These are phyloP conservation scores for Arachis hypogaea DNA, from an alignment of 306 rosid species.

Conservation along the genomic window DNA sequence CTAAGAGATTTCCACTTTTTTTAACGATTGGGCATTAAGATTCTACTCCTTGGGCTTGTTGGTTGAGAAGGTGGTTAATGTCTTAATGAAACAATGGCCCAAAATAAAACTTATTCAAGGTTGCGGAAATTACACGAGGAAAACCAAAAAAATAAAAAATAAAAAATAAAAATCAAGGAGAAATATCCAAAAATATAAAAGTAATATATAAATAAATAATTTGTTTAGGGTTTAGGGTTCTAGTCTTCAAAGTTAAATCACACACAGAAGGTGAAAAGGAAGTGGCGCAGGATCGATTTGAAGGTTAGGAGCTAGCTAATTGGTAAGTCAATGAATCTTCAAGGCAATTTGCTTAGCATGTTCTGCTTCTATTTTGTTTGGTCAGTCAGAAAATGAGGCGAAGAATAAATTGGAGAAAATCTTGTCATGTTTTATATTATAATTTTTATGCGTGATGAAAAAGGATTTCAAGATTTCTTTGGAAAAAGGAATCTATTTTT, in stretches of 20 bases:
- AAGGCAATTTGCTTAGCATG: background rate
- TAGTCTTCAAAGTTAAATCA: background rate
- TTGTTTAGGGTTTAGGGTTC: background rate
- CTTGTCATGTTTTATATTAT: background rate
- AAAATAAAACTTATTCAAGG: background rate
- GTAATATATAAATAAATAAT: too few species aligned
- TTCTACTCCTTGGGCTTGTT: too few species aligned
- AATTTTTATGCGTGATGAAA: background rate
- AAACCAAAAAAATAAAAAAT: too few species aligned
- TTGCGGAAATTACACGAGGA: background rate
- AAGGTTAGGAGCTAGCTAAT: background rate
- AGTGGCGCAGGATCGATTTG: background rate
- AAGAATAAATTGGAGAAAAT: background rate
- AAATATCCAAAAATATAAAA: too few species aligned
- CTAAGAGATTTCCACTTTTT: too few species aligned
- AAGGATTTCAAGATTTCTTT: background rate
- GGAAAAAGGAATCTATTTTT: background rate
- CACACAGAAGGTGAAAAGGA: background rate
- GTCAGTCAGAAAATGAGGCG: background rate
- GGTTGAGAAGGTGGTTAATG: background rate
- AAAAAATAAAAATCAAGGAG: too few species aligned
- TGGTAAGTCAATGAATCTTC: background rate
- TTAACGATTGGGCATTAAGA: too few species aligned
- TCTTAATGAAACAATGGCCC: background rate
- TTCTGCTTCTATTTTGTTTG: background rate